A percentile compares a stretch with the other conserved stretches of the same genome.
Evolutionary conservation across 306 rosid genomes (phyloP).

Genomic region (Psophocarpus tetragonolobus): DNA sequence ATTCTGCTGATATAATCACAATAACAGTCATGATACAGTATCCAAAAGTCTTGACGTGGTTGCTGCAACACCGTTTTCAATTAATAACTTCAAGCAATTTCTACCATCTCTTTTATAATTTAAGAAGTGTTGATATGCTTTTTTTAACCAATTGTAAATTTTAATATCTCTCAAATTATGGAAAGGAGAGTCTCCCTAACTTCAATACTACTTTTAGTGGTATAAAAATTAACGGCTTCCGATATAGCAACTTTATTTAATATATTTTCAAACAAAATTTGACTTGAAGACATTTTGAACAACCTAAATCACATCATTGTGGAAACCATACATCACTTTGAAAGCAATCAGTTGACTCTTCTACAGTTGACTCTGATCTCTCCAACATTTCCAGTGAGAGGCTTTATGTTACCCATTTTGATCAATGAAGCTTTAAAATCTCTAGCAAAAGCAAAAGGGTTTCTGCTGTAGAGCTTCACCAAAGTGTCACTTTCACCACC

Average conservation of each 20-base stretch:
- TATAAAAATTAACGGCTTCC: not conserved
- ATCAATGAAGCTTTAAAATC: conserved; percentile 44
- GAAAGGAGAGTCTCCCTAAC: no score
- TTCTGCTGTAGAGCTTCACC: conserved; percentile 29
- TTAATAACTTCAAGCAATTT: no score
- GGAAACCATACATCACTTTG: not conserved
- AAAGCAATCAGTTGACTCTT: conserved; percentile 21
- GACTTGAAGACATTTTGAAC: not conserved
- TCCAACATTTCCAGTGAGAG: conserved; percentile 19
- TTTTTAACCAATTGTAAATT: no score
- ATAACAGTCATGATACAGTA: no score
- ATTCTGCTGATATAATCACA: no score
- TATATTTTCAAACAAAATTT: not conserved
- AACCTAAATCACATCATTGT: not conserved
- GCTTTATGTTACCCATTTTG: conserved; percentile 44
- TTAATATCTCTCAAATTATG: no score
- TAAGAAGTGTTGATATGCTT: no score
- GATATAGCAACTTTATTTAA: not conserved
- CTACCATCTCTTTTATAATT: no score
- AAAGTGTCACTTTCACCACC: conserved; percentile 35
- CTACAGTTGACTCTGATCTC: conserved; percentile 46
- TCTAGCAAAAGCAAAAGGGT: conserved; percentile 28
- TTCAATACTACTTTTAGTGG: not conserved
- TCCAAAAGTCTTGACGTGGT: no score
- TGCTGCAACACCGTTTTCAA: no score